Conservation (phyloP, 441 rosid genomes). For the Euphorbia celastroides region DNA sequence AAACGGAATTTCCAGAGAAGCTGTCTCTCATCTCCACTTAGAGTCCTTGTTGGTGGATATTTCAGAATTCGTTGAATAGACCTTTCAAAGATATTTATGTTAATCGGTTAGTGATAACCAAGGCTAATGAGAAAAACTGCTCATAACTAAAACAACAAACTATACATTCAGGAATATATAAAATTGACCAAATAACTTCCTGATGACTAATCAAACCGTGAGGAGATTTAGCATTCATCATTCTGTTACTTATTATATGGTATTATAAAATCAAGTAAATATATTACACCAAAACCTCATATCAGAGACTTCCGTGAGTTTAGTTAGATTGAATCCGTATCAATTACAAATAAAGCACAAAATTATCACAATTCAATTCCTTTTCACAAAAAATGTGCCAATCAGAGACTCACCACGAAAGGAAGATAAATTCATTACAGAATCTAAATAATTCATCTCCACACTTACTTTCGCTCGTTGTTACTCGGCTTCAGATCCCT, state of each 20-base stretch:
- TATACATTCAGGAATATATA: not conserved
- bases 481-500: conserved; percentile 95
- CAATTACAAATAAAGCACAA: conserved; percentile 8
- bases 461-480: conserved; percentile 77
- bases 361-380: not conserved
- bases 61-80: conserved; percentile 81
- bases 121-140: conserved; percentile 14
- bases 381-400: not conserved
- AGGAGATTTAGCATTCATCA: not conserved
- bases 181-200: too few relatives aligned
- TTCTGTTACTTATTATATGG: conserved; percentile 5
- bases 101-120: conserved; percentile 5
- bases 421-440: not conserved
- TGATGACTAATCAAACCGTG: conserved; percentile 1
- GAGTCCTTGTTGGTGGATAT: conserved; percentile 87
- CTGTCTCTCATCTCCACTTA: conserved; percentile 98
- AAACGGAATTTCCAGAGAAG: conserved; percentile 97
- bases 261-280: not conserved
- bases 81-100: conserved; percentile 37
- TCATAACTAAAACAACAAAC: conserved; percentile 7
- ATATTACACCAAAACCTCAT: not conserved
- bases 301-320: not conserved
- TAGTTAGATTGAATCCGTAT: not conserved
- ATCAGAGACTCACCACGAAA: not conserved
- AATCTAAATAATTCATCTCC: not conserved